These are phyloP conservation scores for Luzula sylvatica DNA, from an alignment of 176 grass and related monocot genomes.

Conservation along the genomic window DNA sequence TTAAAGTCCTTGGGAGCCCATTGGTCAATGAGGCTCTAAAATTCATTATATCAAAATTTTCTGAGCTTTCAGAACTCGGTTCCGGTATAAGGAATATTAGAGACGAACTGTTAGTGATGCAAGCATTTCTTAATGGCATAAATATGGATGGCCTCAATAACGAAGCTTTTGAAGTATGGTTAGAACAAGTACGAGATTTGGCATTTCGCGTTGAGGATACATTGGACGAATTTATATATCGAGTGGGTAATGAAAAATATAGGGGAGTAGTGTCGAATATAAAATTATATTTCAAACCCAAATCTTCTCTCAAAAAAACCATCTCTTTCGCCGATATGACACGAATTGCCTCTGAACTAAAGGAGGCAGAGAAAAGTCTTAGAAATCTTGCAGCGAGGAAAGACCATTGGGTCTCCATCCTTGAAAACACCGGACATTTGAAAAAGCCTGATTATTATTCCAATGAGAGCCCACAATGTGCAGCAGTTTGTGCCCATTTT, in stretches of 20 bases:
- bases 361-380: background rate
- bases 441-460: background rate
- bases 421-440: background rate
- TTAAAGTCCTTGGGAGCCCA: background rate
- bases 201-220: slow-evolving; percentile 30
- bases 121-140: slow-evolving; percentile 16
- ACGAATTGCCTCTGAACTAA: slow-evolving; percentile 15
- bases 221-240: slow-evolving; percentile 25
- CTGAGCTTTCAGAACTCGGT: slow-evolving; percentile 5
- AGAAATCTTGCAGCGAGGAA: background rate
- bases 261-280: slow-evolving; percentile 7
- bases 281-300: background rate
- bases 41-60: background rate
- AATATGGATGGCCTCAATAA: background rate
- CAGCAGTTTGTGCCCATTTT: slow-evolving; percentile 7
- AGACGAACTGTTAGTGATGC: slow-evolving; percentile 22
- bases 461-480: background rate
- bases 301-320: slow-evolving; percentile 17
- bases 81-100: slow-evolving; percentile 5
- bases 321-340: slow-evolving; percentile 2
- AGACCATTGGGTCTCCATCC: background rate
- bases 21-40: background rate
- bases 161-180: slow-evolving; percentile 13
- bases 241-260: slow-evolving; percentile 1
- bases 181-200: slow-evolving; percentile 10